phyloP scores from a whole-genome alignment of 371 early-diverging fungal species.

The Chytridium lagenaria region DNA sequence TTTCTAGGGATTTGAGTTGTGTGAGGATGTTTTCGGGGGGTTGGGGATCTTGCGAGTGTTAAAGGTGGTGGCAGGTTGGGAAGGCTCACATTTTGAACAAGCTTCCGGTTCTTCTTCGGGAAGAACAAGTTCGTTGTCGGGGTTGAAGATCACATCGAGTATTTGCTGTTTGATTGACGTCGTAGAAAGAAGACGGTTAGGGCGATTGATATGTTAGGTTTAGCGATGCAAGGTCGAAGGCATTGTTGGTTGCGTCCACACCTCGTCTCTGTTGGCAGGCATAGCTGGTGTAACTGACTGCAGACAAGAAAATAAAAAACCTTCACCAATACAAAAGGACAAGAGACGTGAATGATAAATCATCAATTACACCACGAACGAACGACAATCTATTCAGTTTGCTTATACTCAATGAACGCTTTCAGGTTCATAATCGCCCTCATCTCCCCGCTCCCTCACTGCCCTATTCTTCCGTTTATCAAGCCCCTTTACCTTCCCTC shows the following conservation, averaged over 20 bases:
- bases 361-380: too few species aligned
- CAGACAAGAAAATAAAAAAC: too few species aligned
- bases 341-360: too few species aligned
- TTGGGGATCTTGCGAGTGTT: slow-evolving; percentile 4
- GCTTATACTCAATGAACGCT: slow-evolving; percentile 88
- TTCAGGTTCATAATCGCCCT: slow-evolving; percentile 79
- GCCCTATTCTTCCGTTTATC: slow-evolving; percentile 75
- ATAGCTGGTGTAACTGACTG: too few species aligned
- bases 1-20: slow-evolving; percentile 54
- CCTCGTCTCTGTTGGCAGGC: too few species aligned
- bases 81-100: too few species aligned
- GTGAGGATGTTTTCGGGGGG: slow-evolving; percentile 13
- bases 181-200: slow-evolving; percentile 2
- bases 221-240: too few species aligned
- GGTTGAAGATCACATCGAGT: slow-evolving; percentile 41
- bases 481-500: slow-evolving; percentile 65
- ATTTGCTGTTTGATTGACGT: slow-evolving; percentile 30
- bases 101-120: neutral
- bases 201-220: too few species aligned
- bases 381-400: slow-evolving; percentile 59
- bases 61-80: neutral
- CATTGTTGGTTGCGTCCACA: too few species aligned
- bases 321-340: too few species aligned
- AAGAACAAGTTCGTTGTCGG: slow-evolving; percentile 14
- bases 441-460: slow-evolving; percentile 80